phyloP scores from a whole-genome alignment of 345 rosid species.

The Sonneratia caseolaris region DNA sequence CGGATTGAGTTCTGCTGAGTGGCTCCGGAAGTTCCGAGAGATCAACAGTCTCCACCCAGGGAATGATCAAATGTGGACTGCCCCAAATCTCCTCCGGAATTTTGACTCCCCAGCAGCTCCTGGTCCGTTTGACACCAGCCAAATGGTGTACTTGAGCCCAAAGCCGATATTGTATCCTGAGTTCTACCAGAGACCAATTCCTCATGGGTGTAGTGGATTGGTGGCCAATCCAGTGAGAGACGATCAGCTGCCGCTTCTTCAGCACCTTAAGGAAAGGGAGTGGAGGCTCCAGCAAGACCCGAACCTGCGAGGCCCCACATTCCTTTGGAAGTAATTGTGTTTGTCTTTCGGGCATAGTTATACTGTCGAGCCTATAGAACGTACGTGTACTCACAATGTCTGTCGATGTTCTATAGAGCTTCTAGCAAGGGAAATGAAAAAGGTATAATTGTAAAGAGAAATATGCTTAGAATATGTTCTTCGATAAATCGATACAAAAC shows the following conservation, averaged over 20 bases:
- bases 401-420: constrained; percentile 2
- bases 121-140: constrained; percentile 31
- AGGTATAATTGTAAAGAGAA: constrained; percentile 2
- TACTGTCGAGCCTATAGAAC: not conserved
- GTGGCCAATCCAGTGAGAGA: constrained; percentile 18
- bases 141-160: constrained; percentile 22
- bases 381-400: not conserved
- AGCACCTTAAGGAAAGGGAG: constrained; percentile 67
- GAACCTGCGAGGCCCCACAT: constrained; percentile 25
- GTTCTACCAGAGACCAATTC: constrained; percentile 29
- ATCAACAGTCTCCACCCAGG: constrained; percentile 38
- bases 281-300: constrained; percentile 56
- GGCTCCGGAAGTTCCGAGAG: constrained; percentile 91
- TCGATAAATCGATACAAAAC: not conserved
- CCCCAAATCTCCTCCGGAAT: not conserved
- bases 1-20: constrained; percentile 76
- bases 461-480: not conserved
- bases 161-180: constrained; percentile 9
- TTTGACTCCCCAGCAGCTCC: constrained; percentile 19
- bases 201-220: constrained; percentile 31
- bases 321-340: not conserved
- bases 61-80: constrained; percentile 13
- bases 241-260: constrained; percentile 60
- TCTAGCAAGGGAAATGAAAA: not conserved
- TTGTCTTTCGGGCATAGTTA: not conserved